These are phyloP conservation scores for Raphidocelis subcapitata DNA, from an alignment of 139 green algal species.

Conservation along the genomic window DNA sequence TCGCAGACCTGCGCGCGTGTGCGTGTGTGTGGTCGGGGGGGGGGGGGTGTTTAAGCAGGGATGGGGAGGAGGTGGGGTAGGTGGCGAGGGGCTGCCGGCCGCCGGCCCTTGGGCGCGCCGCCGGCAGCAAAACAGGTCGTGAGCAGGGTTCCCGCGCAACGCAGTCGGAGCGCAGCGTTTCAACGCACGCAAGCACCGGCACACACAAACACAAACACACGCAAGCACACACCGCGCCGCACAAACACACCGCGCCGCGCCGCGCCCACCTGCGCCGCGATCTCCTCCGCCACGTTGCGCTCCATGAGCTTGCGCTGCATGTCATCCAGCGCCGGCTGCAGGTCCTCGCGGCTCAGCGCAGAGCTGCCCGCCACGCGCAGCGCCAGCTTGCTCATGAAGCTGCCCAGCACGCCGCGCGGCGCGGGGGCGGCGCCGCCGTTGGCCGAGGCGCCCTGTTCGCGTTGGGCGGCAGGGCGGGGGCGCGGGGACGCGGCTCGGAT, in stretches of 20 bases:
- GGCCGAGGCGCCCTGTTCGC: constrained; percentile 5
- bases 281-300: constrained; percentile 97
- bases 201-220: constrained; percentile 14
- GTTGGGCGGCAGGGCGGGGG: not conserved
- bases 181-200: too few species aligned
- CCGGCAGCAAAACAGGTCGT: too few species aligned
- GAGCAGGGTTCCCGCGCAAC: too few species aligned
- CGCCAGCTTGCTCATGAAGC: constrained; percentile 69
- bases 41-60: too few species aligned
- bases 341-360: constrained; percentile 76
- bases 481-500: not conserved
- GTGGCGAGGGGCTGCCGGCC: too few species aligned
- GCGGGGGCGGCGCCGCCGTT: constrained; percentile 17
- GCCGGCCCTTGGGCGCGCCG: too few species aligned
- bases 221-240: not conserved
- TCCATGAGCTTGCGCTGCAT: constrained; percentile 96
- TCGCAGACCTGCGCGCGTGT: constrained; percentile 10
- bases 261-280: constrained; percentile 68
- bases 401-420: constrained; percentile 65
- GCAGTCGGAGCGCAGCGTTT: too few species aligned
- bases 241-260: not conserved
- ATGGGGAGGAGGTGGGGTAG: too few species aligned
- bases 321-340: constrained; percentile 77
- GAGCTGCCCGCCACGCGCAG: constrained; percentile 78
- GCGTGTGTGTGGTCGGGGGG: too few species aligned